A percentile compares a stretch with the other conserved stretches of the same genome.
phyloP scores from a whole-genome alignment of 257 asterid genomes.

The Solanum peruvianum region DNA sequence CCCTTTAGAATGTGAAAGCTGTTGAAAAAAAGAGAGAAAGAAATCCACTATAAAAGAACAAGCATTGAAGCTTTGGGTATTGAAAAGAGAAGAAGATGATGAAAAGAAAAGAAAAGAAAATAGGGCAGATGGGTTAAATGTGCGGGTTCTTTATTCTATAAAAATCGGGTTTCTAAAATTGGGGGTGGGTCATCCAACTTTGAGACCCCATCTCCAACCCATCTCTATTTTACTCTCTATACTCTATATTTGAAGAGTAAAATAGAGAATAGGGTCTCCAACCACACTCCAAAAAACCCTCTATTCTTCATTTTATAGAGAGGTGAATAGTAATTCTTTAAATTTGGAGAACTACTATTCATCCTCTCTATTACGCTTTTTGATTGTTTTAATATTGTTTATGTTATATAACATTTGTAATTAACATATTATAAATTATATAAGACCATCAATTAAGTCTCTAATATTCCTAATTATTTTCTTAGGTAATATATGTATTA shows the following conservation, averaged over 20 bases:
- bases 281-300: no score
- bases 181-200: background rate
- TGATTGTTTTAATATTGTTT: no score
- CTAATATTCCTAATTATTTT: background rate
- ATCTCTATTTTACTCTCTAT: no score
- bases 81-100: background rate
- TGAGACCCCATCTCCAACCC: background rate
- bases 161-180: background rate
- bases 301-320: no score
- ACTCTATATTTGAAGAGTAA: no score
- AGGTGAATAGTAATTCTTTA: no score
- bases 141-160: background rate
- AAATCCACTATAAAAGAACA: background rate
- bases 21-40: background rate
- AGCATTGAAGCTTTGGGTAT: background rate
- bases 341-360: no score
- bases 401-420: no score
- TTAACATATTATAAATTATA: no score
- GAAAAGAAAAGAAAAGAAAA: background rate
- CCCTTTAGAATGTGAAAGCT: background rate
- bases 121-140: background rate
- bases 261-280: no score
- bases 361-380: no score
- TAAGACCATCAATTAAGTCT: background rate
- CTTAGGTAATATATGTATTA: background rate